Percentiles rank a stretch among this genome's conserved stretches.
Evolutionary conservation across 1,139 yeast species (phyloP).

Genomic region (Diutina scorzettiae): DNA sequence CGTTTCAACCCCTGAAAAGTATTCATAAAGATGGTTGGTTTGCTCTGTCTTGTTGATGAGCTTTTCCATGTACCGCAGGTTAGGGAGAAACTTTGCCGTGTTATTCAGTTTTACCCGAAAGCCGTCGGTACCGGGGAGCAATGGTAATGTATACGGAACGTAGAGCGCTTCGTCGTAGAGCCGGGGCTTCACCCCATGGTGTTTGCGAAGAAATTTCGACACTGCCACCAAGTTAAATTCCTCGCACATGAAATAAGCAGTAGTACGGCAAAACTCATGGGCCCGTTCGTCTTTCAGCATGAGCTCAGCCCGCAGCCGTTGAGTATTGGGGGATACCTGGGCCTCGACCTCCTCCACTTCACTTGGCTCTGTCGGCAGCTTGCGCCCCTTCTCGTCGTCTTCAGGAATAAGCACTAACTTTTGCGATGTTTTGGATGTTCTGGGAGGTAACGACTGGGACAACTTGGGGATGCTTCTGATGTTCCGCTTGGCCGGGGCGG

Average conservation of each 20-base stretch:
- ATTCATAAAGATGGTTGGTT: conserved; percentile 83
- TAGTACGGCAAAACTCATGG: conserved; percentile 66
- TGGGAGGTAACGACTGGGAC: conserved; percentile 61
- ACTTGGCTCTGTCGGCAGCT: not conserved
- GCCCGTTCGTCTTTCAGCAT: conserved; percentile 59
- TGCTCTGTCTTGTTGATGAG: conserved; percentile 73
- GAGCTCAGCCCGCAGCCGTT: conserved; percentile 55
- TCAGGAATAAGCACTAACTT: conserved; percentile 81
- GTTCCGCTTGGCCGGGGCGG: conserved; percentile 13
- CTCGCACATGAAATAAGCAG: conserved; percentile 84
- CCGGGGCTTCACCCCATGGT: conserved; percentile 78
- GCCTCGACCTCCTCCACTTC: not conserved
- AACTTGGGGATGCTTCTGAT: conserved; percentile 41
- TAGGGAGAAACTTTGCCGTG: conserved; percentile 50
- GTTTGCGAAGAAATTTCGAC: conserved; percentile 47
- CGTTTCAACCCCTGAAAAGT: conserved; percentile 72
- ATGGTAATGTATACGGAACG: conserved; percentile 80
- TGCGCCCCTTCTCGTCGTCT: conserved; percentile 25
- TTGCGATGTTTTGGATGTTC: conserved; percentile 80
- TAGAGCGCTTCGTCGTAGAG: conserved; percentile 84
- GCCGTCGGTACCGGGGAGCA: conserved; percentile 80
- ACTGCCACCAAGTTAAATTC: conserved; percentile 59
- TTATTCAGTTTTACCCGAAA: conserved; percentile 73
- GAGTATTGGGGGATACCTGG: conserved; percentile 24
- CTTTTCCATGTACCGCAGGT: conserved; percentile 57